phyloP scores from a whole-genome alignment of 2,329 filamentous ascomycete species.

The Chlorencoelia australis region DNA sequence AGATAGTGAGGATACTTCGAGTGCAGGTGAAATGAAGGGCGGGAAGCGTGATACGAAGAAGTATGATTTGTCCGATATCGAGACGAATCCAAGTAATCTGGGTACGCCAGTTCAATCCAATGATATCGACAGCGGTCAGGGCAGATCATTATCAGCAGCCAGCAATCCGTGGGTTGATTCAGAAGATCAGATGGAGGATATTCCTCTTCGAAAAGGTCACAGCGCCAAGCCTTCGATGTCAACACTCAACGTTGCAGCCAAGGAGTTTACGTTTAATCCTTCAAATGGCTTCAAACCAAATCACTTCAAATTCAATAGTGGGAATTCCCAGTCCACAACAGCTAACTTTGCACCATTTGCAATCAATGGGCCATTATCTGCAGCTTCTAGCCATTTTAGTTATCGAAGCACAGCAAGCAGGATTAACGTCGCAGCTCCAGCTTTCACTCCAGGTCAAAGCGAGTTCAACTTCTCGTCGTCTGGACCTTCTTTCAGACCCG shows the following conservation, averaged over 20 bases:
- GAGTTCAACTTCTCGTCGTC: constrained; percentile 60
- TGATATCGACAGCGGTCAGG: constrained; percentile 39
- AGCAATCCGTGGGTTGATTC: constrained; percentile 56
- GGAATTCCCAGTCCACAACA: constrained; percentile 36
- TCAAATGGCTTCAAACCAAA: constrained; percentile 37
- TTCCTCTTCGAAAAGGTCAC: constrained; percentile 43
- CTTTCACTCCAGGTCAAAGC: constrained; percentile 58
- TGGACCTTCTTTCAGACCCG: constrained; percentile 61
- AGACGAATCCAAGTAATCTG: constrained; percentile 64
- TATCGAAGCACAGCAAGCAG: constrained; percentile 30
- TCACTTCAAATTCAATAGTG: constrained; percentile 40
- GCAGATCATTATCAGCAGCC: constrained; percentile 43
- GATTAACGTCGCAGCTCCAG: constrained; percentile 60
- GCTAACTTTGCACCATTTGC: constrained; percentile 15
- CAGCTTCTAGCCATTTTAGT: constrained; percentile 21
- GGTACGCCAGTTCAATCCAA: constrained; percentile 50
- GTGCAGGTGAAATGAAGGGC: constrained; percentile 17
- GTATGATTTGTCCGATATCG: constrained; percentile 52
- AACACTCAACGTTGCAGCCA: constrained; percentile 79
- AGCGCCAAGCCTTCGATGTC: constrained; percentile 59
- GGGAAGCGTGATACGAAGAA: constrained; percentile 12
- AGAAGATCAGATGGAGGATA: constrained; percentile 32
- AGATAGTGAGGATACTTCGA: constrained; percentile 39
- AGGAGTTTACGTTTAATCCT: constrained; percentile 72
- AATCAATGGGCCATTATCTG: constrained; percentile 28